Evolutionary conservation across 2,329 filamentous ascomycete genomes (phyloP).

Genomic region (Ophiocordyceps camponoti-saundersi): DNA sequence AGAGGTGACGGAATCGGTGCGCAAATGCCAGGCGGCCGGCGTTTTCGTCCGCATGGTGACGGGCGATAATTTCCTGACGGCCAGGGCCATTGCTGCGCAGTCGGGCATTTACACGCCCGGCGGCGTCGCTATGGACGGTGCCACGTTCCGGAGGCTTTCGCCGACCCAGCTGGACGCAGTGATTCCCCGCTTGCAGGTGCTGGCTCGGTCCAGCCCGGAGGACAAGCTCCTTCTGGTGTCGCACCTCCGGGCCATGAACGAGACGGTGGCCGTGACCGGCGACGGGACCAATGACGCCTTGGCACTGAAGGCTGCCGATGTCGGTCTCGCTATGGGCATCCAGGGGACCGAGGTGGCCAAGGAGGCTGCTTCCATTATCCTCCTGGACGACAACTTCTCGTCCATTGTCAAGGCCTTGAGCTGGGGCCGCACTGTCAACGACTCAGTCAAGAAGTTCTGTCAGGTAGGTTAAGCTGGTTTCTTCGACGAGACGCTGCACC

Average conservation of each 20-base stretch:
- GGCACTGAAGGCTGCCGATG: conserved; percentile 47
- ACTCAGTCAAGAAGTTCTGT: conserved; percentile 47
- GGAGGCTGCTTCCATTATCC: conserved; percentile 47
- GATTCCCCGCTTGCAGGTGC: conserved; percentile 47
- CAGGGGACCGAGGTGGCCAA: conserved; percentile 50
- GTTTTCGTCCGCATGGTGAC: conserved; percentile 51
- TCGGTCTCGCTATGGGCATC: conserved; percentile 53
- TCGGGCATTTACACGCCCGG: conserved; percentile 35
- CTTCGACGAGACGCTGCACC: too few relatives aligned
- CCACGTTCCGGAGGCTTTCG: conserved; percentile 36
- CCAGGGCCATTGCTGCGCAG: conserved; percentile 24
- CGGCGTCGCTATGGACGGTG: conserved; percentile 42
- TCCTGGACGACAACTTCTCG: conserved; percentile 48
- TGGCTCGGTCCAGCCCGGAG: conserved; percentile 52
- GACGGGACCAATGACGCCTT: conserved; percentile 52
- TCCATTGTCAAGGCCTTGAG: conserved; percentile 46
- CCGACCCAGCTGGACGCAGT: conserved; percentile 31
- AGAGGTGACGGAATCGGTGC: conserved; percentile 44
- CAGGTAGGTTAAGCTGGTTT: conserved; percentile 19
- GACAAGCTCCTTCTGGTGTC: conserved; percentile 52
- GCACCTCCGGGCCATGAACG: conserved; percentile 45
- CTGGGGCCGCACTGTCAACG: conserved; percentile 47
- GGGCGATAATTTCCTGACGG: conserved; percentile 26
- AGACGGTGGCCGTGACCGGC: conserved; percentile 49
- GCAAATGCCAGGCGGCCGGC: conserved; percentile 43